Conservation (phyloP, 108 stramenopile species). For the Cylindrotheca fusiformis region DNA sequence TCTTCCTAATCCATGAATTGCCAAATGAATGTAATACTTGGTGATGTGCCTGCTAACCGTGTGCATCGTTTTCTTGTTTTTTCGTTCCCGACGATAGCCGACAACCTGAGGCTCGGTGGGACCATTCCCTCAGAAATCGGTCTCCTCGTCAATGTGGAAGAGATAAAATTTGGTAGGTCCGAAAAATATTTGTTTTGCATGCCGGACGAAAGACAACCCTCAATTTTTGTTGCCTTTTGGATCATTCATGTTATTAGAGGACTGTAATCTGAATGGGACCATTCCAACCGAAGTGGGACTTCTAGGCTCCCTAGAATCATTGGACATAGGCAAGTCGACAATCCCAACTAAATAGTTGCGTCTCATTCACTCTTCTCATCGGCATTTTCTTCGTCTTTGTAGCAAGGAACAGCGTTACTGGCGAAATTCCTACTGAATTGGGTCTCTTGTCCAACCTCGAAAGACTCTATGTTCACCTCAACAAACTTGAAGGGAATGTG, state of each 20-base stretch:
- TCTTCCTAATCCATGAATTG: too few relatives aligned
- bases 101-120: neutral
- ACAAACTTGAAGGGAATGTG: neutral
- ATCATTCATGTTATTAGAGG: neutral
- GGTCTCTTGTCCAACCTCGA: constrained; percentile 7
- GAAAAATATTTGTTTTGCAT: too few relatives aligned
- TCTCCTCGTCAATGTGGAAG: neutral
- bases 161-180: neutral
- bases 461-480: constrained; percentile 1
- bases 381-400: too few relatives aligned
- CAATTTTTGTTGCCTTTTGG: neutral
- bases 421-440: constrained; percentile 16
- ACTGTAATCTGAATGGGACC: neutral
- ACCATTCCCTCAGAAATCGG: neutral
- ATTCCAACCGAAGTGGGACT: neutral
- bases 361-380: too few relatives aligned
- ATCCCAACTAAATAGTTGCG: too few relatives aligned
- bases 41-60: too few relatives aligned
- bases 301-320: neutral
- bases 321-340: too few relatives aligned
- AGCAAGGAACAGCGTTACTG: too few relatives aligned
- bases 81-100: neutral
- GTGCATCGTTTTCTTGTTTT: too few relatives aligned
- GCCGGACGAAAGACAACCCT: too few relatives aligned
- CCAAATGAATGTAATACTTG: too few relatives aligned